phyloP scores from a whole-genome alignment of 768 basidiomycete species.

The Amanita pallidorosea region DNA sequence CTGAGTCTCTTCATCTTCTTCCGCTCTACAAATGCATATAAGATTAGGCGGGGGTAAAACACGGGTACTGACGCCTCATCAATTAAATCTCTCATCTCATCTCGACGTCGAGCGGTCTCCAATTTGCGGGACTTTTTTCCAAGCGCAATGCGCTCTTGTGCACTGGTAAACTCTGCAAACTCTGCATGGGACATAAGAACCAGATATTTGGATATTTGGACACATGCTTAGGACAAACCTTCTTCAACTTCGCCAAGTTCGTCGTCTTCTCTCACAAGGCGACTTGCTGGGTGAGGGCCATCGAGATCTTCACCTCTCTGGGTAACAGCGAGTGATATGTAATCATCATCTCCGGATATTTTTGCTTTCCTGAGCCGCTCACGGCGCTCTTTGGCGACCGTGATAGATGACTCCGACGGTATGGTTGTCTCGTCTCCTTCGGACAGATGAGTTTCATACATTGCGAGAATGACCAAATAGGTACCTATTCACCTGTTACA shows the following conservation, averaged over 20 bases:
- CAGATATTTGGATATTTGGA: not conserved
- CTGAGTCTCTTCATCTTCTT: slow-evolving; percentile 73
- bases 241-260: slow-evolving; percentile 84
- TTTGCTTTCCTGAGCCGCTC: slow-evolving; percentile 49
- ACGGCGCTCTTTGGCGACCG: slow-evolving; percentile 65
- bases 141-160: slow-evolving; percentile 76
- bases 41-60: not conserved
- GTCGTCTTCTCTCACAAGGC: slow-evolving; percentile 77
- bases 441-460: slow-evolving; percentile 8
- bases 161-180: slow-evolving; percentile 79
- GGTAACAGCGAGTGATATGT: slow-evolving; percentile 65
- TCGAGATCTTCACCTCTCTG: slow-evolving; percentile 39
- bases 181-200: slow-evolving; percentile 30
- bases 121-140: slow-evolving; percentile 73
- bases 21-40: slow-evolving; percentile 35
- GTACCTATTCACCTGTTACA: slow-evolving; percentile 14
- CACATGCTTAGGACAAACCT: slow-evolving; percentile 32
- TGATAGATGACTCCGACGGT: slow-evolving; percentile 61
- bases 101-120: slow-evolving; percentile 56
- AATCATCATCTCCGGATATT: slow-evolving; percentile 49
- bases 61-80: slow-evolving; percentile 55
- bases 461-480: not conserved
- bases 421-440: slow-evolving; percentile 37
- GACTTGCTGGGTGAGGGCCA: slow-evolving; percentile 80
- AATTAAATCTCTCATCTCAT: slow-evolving; percentile 72